Percentiles rank a stretch among this genome's conserved stretches.
These are phyloP conservation scores for Neurospora africana DNA, from an alignment of 495 filamentous ascomycete species.

Conservation along the genomic window DNA sequence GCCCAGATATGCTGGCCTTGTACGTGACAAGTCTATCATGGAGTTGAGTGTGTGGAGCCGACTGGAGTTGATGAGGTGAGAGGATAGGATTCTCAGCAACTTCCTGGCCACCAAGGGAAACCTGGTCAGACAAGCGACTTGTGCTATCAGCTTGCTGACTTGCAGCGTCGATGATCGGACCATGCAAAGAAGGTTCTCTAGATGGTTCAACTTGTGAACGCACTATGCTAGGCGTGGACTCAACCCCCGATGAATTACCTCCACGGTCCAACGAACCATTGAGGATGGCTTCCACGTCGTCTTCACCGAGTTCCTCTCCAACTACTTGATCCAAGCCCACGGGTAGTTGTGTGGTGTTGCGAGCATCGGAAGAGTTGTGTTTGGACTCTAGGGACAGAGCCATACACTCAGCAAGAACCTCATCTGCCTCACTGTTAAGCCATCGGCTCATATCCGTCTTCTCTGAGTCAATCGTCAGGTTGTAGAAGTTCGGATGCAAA, in stretches of 20 bases:
- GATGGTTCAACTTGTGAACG: conserved; percentile 17
- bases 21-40: conserved; percentile 46
- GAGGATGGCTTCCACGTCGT: conserved; percentile 5
- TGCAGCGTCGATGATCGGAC: neutral
- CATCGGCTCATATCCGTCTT: conserved; percentile 58
- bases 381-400: conserved; percentile 30
- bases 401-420: conserved; percentile 61
- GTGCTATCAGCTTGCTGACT: neutral
- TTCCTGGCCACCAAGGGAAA: neutral
- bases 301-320: conserved; percentile 15
- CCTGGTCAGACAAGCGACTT: neutral
- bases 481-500: conserved; percentile 66
- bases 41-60: conserved; percentile 37
- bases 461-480: conserved; percentile 58
- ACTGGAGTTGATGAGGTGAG: conserved; percentile 33
- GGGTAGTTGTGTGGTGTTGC: neutral
- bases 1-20: conserved; percentile 38
- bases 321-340: neutral
- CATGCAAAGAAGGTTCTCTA: conserved; percentile 7
- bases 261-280: neutral
- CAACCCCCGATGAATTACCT: neutral
- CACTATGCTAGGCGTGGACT: neutral
- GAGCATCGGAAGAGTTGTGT: neutral
- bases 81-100: conserved; percentile 47
- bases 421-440: conserved; percentile 60